phyloP scores from a whole-genome alignment of 352 stramenopile genomes.

The Globisporangium ultimum region DNA sequence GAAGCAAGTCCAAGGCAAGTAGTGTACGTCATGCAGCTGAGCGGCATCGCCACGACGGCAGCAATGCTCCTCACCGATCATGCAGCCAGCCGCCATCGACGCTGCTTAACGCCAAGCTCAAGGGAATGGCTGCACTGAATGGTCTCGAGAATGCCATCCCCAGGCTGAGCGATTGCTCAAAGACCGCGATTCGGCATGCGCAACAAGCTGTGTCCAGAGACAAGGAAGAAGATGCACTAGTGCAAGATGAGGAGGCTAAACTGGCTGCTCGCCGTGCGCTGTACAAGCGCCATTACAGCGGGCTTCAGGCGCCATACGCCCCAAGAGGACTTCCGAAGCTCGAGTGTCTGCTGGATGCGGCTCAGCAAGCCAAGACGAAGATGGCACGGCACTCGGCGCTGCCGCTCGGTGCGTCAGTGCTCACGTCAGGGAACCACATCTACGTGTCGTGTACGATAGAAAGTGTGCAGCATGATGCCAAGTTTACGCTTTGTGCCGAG shows the following conservation, averaged over 20 bases:
- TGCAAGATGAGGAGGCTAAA: conserved; percentile 21
- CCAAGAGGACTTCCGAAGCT: conserved; percentile 31
- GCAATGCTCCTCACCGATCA: background rate
- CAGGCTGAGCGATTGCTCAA: conserved; percentile 24
- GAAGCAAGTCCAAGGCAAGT: background rate
- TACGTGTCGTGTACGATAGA: conserved; percentile 37
- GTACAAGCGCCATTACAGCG: conserved; percentile 53
- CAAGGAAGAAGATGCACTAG: conserved; percentile 2
- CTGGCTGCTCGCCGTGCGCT: conserved; percentile 32
- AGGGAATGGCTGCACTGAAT: conserved; percentile 30
- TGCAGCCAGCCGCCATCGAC: conserved; percentile 4
- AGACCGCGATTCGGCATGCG: conserved; percentile 9
- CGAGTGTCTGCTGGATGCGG: conserved; percentile 52
- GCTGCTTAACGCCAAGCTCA: conserved; percentile 27
- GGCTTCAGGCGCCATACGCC: conserved; percentile 26
- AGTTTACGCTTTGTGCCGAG: conserved; percentile 52
- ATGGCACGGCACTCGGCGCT: conserved; percentile 26
- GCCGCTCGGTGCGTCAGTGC: conserved; percentile 44
- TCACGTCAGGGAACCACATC: conserved; percentile 45
- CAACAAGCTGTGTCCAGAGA: conserved; percentile 3
- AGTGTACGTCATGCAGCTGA: conserved; percentile 7
- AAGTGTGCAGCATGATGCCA: conserved; percentile 29
- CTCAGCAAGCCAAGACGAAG: conserved; percentile 24
- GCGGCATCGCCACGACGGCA: conserved; percentile 34
- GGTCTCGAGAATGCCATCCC: conserved; percentile 20